A percentile compares a stretch with the other conserved stretches of the same genome.
phyloP scores from a whole-genome alignment of 106 monocot genomes.

The Dendrobium catenatum region DNA sequence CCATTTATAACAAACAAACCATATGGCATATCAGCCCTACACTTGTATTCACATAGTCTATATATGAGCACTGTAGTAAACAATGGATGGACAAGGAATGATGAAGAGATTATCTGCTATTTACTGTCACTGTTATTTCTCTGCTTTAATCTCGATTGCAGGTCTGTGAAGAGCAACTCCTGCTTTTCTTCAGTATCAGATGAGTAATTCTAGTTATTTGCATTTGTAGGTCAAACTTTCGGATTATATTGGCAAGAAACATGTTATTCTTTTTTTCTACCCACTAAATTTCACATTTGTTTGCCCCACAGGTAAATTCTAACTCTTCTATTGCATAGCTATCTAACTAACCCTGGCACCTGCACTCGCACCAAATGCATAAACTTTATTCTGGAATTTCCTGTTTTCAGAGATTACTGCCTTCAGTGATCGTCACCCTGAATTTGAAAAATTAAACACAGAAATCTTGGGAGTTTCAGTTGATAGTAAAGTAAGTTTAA shows the following conservation, averaged over 20 bases:
- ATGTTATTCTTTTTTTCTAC: slow-evolving; percentile 84
- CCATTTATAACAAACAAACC: no score
- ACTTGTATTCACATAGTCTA: no score
- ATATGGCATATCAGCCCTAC: no score
- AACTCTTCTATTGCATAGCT: neutral
- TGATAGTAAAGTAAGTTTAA: slow-evolving; percentile 76
- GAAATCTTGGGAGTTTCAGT: slow-evolving; percentile 74
- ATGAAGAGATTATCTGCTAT: no score
- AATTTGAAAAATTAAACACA: slow-evolving; percentile 74
- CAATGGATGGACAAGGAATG: no score
- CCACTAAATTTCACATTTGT: slow-evolving; percentile 94
- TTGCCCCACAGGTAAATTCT: slow-evolving; percentile 61
- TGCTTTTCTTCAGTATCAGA: no score
- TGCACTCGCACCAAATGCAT: neutral
- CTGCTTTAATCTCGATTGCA: no score
- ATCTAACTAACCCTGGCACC: no score
- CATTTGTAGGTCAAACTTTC: slow-evolving; percentile 70
- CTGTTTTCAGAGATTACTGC: slow-evolving; percentile 68
- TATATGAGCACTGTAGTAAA: no score
- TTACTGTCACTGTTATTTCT: no score
- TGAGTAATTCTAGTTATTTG: no score
- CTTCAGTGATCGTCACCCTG: slow-evolving; percentile 72
- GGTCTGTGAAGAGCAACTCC: no score
- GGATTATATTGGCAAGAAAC: slow-evolving; percentile 90
- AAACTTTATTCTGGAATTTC: neutral